Percentiles rank a stretch among this genome's conserved stretches.
Evolutionary conservation across 2,329 filamentous ascomycete species (phyloP).

Genomic region (Arthrinium phaeospermum): DNA sequence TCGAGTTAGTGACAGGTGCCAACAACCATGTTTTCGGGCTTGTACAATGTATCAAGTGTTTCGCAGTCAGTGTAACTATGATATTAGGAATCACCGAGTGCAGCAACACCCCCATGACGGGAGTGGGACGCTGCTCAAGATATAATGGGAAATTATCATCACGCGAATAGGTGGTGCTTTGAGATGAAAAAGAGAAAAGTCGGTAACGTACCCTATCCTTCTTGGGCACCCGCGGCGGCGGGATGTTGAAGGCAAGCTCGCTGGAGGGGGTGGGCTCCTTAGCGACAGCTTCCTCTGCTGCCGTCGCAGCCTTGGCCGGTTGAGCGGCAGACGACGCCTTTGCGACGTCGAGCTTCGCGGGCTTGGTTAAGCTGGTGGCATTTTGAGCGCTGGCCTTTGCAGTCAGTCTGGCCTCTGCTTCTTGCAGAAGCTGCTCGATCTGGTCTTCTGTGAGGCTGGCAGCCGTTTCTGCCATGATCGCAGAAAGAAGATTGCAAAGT

Average conservation of each 20-base stretch:
- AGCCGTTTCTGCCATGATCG: constrained; percentile 34
- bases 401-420: constrained; percentile 64
- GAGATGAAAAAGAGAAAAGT: constrained; percentile 11
- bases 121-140: constrained; percentile 59
- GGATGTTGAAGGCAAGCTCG: constrained; percentile 36
- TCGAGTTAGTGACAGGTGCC: constrained; percentile 23
- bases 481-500: constrained; percentile 16
- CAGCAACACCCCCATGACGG: constrained; percentile 59
- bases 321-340: constrained; percentile 22
- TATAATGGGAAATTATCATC: constrained; percentile 76
- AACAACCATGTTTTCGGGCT: constrained; percentile 8
- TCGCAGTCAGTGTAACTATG: constrained; percentile 77
- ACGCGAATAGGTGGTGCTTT: constrained; percentile 48
- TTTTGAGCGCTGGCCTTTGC: constrained; percentile 33
- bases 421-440: constrained; percentile 65
- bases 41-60: constrained; percentile 22
- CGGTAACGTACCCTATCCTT: constrained; percentile 38
- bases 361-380: constrained; percentile 35
- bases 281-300: constrained; percentile 19
- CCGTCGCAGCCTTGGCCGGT: constrained; percentile 18
- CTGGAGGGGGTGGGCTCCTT: constrained; percentile 24
- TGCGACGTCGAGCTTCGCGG: constrained; percentile 36
- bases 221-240: constrained; percentile 35
- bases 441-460: constrained; percentile 66
- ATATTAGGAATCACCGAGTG: constrained; percentile 62